phyloP scores from a whole-genome alignment of 352 stramenopile species.

The Globisporangium splendens region DNA sequence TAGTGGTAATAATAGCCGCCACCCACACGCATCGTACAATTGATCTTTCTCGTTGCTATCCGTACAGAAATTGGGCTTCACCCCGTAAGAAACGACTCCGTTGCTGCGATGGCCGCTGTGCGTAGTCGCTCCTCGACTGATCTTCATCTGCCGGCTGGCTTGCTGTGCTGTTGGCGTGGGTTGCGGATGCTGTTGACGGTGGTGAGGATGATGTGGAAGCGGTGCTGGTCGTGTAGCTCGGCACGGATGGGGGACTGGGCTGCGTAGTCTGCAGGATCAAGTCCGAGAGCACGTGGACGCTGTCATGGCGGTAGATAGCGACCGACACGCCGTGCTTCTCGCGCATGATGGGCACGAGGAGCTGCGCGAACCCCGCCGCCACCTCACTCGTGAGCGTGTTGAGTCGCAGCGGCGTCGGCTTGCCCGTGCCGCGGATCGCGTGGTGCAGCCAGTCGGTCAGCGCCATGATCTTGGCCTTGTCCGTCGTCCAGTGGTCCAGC shows the following conservation, averaged over 20 bases:
- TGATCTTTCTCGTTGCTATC: conserved; percentile 16
- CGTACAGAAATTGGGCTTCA: conserved; percentile 48
- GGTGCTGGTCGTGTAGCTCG: conserved; percentile 19
- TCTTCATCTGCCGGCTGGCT: conserved; percentile 13
- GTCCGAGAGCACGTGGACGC: conserved; percentile 55
- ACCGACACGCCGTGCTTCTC: conserved; percentile 62
- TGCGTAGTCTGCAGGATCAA: conserved; percentile 39
- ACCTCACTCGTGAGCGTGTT: conserved; percentile 49
- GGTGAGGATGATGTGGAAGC: conserved; percentile 7
- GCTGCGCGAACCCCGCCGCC: conserved; percentile 53
- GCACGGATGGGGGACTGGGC: conserved; percentile 22
- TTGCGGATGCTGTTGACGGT: not conserved
- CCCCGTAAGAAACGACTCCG: conserved; percentile 36
- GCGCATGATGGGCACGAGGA: conserved; percentile 66
- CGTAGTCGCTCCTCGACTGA: conserved; percentile 12
- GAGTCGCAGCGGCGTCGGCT: conserved; percentile 36
- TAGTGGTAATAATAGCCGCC: not conserved
- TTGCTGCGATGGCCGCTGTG: conserved; percentile 9
- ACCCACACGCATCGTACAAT: not conserved
- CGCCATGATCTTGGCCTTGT: conserved; percentile 53
- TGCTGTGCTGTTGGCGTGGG: not conserved
- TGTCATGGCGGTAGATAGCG: conserved; percentile 54
- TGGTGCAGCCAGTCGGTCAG: conserved; percentile 66
- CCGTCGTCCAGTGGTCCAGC: conserved; percentile 61
- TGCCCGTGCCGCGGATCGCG: conserved; percentile 46